Evolutionary conservation across 805 yeast genomes (phyloP).

Genomic region (Nakazawaea populi): DNA sequence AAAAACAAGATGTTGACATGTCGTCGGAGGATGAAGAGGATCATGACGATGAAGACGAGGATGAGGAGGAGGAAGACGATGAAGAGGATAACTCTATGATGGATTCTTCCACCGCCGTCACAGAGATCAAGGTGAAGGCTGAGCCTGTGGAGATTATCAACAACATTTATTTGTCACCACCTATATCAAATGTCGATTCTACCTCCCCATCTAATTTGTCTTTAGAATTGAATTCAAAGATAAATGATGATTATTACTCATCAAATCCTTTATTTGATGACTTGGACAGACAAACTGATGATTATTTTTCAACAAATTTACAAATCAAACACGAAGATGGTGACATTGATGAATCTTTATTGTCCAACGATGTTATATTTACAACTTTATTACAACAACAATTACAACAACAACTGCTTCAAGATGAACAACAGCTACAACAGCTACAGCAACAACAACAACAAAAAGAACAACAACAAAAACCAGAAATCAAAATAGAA

Average conservation of each 20-base stretch:
- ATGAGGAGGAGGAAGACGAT: slow-evolving; percentile 13
- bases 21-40: slow-evolving; percentile 12
- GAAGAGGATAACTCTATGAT: neutral
- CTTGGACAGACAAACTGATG: slow-evolving; percentile 8
- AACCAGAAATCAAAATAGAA: neutral
- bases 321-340: slow-evolving; percentile 21
- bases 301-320: slow-evolving; percentile 15
- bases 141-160: neutral
- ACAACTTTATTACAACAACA: slow-evolving; percentile 11
- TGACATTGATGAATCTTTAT: neutral
- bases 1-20: slow-evolving; percentile 16
- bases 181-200: slow-evolving; percentile 23
- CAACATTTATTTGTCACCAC: slow-evolving; percentile 9
- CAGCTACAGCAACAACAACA: neutral
- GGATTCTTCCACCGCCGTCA: neutral
- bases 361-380: slow-evolving; percentile 12
- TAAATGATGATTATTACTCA: slow-evolving; percentile 17
- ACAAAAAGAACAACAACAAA: neutral
- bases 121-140: neutral
- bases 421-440: neutral
- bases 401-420: slow-evolving; percentile 10
- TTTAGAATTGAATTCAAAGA: slow-evolving; percentile 17
- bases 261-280: slow-evolving; percentile 5
- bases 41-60: slow-evolving; percentile 11
- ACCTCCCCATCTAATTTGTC: slow-evolving; percentile 24